Evolutionary conservation across 176 grass and related monocot species (phyloP).

Genomic region (Paspalum notatum): DNA sequence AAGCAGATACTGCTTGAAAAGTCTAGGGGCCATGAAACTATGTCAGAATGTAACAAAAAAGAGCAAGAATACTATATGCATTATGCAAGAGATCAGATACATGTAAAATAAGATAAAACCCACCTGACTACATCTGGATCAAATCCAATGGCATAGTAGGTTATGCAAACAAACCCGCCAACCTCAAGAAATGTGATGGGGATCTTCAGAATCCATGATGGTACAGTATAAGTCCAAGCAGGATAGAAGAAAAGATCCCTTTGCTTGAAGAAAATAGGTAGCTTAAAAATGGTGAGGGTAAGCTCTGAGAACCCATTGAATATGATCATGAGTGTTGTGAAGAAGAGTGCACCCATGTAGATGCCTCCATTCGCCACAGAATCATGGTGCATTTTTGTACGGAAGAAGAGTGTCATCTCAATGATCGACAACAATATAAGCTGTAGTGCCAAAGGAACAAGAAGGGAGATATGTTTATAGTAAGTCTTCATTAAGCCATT

Average conservation of each 20-base stretch:
- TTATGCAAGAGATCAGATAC: not conserved
- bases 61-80: not conserved
- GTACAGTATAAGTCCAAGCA: slow-evolving; percentile 22
- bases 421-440: slow-evolving; percentile 11
- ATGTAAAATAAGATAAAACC: not conserved
- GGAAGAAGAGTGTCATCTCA: slow-evolving; percentile 23
- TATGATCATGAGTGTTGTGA: slow-evolving; percentile 2
- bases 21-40: slow-evolving; percentile 11
- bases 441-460: not conserved
- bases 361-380: not conserved
- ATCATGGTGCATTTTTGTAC: not conserved
- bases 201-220: slow-evolving; percentile 31
- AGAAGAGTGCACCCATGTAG: slow-evolving; percentile 15
- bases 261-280: slow-evolving; percentile 33
- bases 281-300: slow-evolving; percentile 20
- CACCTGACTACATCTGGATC: slow-evolving; percentile 22
- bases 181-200: slow-evolving; percentile 30
- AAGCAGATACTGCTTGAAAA: slow-evolving; percentile 52
- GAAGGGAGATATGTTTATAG: too few species aligned
- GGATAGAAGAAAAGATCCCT: slow-evolving; percentile 17
- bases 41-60: not conserved
- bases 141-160: slow-evolving; percentile 24
- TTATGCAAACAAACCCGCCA: slow-evolving; percentile 10
- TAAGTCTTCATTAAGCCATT: not conserved
- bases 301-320: slow-evolving; percentile 30